phyloP scores from a whole-genome alignment of 768 basidiomycete species.

The Galerina marginata region DNA sequence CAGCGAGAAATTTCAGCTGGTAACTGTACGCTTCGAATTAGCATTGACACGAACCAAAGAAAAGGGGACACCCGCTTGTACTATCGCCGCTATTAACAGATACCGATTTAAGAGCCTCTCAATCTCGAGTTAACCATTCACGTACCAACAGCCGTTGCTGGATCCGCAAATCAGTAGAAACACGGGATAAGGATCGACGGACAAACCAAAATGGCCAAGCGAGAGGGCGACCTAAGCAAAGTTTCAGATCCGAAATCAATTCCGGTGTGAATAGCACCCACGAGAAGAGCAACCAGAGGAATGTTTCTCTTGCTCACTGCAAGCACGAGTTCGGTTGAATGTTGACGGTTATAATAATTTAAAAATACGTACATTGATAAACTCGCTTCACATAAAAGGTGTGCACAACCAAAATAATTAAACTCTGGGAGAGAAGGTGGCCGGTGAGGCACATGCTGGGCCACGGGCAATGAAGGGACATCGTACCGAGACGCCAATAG shows the following conservation, averaged over 20 bases:
- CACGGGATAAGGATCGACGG: too few species aligned
- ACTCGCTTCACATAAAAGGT: neutral
- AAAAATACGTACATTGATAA: neutral
- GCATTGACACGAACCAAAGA: too few species aligned
- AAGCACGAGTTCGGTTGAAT: too few species aligned
- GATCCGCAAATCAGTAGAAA: neutral
- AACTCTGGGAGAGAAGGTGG: neutral
- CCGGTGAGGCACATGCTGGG: neutral
- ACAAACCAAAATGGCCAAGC: neutral
- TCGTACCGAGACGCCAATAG: neutral
- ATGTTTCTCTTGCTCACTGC: neutral
- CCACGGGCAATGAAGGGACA: neutral
- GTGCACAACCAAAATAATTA: conserved; percentile 1
- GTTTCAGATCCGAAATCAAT: too few species aligned
- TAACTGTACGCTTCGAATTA: neutral
- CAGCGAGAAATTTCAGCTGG: neutral
- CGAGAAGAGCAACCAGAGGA: neutral
- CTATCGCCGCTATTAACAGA: neutral
- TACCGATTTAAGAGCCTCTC: neutral
- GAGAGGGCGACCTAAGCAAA: neutral
- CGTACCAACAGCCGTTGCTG: neutral
- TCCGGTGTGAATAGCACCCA: neutral
- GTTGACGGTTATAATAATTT: too few species aligned
- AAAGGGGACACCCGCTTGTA: neutral
- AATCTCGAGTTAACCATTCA: neutral